Evolutionary conservation across 345 rosid species (phyloP), one percentile per base, ranked within the genome.

Genomic region (Melastoma malabathricum): DNA sequence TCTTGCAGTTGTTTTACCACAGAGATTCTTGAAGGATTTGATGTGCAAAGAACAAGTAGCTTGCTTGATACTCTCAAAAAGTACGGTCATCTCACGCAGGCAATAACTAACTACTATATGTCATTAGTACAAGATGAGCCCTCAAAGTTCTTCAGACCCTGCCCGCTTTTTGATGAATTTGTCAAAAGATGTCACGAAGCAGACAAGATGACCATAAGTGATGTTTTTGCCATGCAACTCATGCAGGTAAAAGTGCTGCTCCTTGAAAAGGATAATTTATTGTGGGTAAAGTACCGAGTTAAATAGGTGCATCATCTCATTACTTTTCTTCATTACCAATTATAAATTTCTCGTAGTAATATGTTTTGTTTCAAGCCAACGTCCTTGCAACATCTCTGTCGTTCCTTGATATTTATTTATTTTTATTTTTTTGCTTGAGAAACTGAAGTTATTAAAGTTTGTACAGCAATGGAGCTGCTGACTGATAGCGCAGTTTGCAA

Each of bases 1-100:
- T 47, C 55, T n/a, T 70, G 61, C 81, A 86, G 96, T 51, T 86
- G 97, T 66, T 80, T 86, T 65, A 89, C 92, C 5, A 89, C 94
- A 8, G 98, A 90, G 81, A 82, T 90, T 63, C 75, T 83, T 63
- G 94, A 86, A 64, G 92, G 94, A 47, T 86, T 90, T 72, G 85
- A 86, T 60, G 86, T 90, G 58, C 75, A 75, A 64, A 83, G 98
- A 74, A 82, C 84, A 47, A 63, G 59, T 19, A 72, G 83, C 59
- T 72, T 90, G 65, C 83, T 68, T 50, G 89, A 76, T 64, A 84
- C 96, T 23, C 55, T 90, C 59, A 78, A 79, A 75, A 90, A 78
- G 59, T 90, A 90, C 50, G 89, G 78, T 5, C 55, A 69, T 67
- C 82, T 90, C 31, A 90, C 96, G 50, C 81, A 50, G 29, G 81